Conservation (phyloP, 352 stramenopile genomes). For the Elongisporangium prolatum region DNA sequence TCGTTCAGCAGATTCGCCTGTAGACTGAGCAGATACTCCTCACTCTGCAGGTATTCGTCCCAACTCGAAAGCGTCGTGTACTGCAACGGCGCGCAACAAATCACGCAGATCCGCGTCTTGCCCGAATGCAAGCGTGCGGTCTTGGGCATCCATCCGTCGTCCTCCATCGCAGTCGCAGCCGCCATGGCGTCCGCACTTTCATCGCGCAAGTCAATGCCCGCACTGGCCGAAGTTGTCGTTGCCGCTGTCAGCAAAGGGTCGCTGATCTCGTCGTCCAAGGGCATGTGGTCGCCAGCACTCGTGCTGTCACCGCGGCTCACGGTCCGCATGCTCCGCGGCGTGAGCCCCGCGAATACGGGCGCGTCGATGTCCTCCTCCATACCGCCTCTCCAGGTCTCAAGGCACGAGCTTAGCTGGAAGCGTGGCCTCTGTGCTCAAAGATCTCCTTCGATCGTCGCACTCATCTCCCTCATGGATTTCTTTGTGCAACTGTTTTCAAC, state of each 20-base stretch:
- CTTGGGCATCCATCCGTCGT: conserved; percentile 85
- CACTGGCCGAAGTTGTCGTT: conserved; percentile 1
- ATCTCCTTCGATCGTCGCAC: neutral
- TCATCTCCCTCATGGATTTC: neutral
- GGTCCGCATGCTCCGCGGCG: conserved; percentile 10
- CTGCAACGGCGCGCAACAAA: conserved; percentile 76
- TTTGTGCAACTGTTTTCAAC: neutral
- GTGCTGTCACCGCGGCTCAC: conserved; percentile 5
- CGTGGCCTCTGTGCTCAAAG: neutral
- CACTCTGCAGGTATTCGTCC: conserved; percentile 83
- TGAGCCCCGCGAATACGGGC: conserved; percentile 10
- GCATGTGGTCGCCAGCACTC: neutral
- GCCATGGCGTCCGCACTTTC: conserved; percentile 2
- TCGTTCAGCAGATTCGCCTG: conserved; percentile 75
- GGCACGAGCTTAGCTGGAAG: no score
- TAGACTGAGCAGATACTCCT: conserved; percentile 65
- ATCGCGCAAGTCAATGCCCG: conserved; percentile 3
- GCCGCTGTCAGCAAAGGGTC: neutral
- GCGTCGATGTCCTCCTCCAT: conserved; percentile 8
- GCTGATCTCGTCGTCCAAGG: neutral
- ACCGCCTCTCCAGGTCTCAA: neutral
- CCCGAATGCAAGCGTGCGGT: conserved; percentile 72
- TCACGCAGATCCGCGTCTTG: conserved; percentile 64
- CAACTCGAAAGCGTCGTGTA: conserved; percentile 63
- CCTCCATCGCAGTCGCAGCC: neutral